Evolutionary conservation across 192 early-diverging fungal species (phyloP), one percentile per base, ranked within the genome.

Genomic region (Entomortierella parvispora): DNA sequence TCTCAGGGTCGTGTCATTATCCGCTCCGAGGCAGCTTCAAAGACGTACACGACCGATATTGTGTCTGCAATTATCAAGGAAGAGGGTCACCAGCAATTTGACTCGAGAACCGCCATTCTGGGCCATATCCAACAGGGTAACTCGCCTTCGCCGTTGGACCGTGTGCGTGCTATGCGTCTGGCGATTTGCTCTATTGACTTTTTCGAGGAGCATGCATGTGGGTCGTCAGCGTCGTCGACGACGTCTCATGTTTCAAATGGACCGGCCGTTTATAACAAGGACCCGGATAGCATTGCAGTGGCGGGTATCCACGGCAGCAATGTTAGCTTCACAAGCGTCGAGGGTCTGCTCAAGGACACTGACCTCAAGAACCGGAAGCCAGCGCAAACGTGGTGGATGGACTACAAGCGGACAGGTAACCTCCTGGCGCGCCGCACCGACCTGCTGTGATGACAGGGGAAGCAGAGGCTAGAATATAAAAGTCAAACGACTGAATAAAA

Each of bases 41-140:
- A 85, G 46, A 93, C 93, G 0, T 99, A 99, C 84, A 92, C 93
- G 9, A 99, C 97, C 2, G 89, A 96, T 29, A 90, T 95, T 57
- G 88, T 98, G 15, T 88, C 90, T 8, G 84, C 81, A 25, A 98
- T 99, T 44, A 85, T 97, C 74, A 87, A 91, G 54, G 91, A 92
- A 20, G 97, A 99, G 78, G 92, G 93, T 22, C 83, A 89, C 43
- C 93, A 90, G 1, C 87, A 96, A 68, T 99, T 93, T 76, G 96
- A 96, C 80, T 93, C 93, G 0, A 88, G 93, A 46, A 95, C 95
- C 11, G 87, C 96, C 14, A 91, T 96, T 7, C 85, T 99, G 34
- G 97, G 97, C 22, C 97, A 99, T 65, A 84, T 96, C 60, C 97
- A 98, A 79, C 97, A 99, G 79, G 97, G 97, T 40, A 93, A 90